Percentiles rank a stretch among this genome's conserved stretches.
Evolutionary conservation across 306 rosid species (phyloP).

Genomic region (Leucaena leucocephala): DNA sequence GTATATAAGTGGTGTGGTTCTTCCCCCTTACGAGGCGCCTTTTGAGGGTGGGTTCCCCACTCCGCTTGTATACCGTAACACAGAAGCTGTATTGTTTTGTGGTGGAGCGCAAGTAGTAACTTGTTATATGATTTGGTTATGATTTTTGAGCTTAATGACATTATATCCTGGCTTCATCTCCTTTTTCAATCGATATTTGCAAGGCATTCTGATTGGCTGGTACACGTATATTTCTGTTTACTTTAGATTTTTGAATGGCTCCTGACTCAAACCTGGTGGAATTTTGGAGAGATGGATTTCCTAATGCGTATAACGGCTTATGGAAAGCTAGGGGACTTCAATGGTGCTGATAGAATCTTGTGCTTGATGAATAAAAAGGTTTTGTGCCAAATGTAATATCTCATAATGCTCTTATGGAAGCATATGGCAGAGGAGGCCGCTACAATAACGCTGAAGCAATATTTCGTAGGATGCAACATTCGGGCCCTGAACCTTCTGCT

Average conservation of each 20-base stretch:
- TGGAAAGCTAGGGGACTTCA: constrained; percentile 88
- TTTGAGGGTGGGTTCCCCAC: too few relatives aligned
- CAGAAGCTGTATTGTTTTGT: not conserved
- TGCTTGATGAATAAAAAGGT: constrained; percentile 73
- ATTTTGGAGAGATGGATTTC: constrained; percentile 84
- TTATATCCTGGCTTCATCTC: not conserved
- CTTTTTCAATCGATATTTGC: constrained; percentile 10
- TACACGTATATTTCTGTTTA: constrained; percentile 27
- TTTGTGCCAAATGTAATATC: constrained; percentile 71
- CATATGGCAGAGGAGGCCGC: constrained; percentile 83
- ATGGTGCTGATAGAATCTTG: constrained; percentile 70
- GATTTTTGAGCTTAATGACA: not conserved
- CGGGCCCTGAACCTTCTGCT: constrained; percentile 94
- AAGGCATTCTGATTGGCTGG: constrained; percentile 22
- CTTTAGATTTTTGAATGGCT: constrained; percentile 93
- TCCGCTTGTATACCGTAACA: too few relatives aligned
- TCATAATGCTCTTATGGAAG: constrained; percentile 98
- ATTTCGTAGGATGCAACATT: constrained; percentile 84
- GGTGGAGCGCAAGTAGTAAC: not conserved
- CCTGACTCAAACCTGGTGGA: constrained; percentile 84
- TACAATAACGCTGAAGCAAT: constrained; percentile 89
- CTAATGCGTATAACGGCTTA: constrained; percentile 92
- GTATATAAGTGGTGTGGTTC: too few relatives aligned
- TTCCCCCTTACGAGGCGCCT: too few relatives aligned
- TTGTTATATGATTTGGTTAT: not conserved